Base-by-base conservation (phyloP, 2,329 filamentous ascomycete species). In the Nemania bipapillata region DNA sequence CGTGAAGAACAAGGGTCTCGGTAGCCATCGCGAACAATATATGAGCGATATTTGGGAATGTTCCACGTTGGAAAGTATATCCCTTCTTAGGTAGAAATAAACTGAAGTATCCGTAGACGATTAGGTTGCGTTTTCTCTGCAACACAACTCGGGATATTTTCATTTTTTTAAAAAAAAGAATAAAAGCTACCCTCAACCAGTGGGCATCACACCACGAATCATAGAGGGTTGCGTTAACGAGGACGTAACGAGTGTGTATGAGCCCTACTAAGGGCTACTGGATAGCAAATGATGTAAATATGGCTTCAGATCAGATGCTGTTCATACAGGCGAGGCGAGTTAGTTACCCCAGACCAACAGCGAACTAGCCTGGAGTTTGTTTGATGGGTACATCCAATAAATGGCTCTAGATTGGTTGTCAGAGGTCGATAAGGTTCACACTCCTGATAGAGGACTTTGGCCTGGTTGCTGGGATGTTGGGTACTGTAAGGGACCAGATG, bases 1-100 rank as follows among this genome's bases (percentile, higher is more conserved):
- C 74, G 57, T 75, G 71, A 12, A 75, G 67, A 26, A 74, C 70
- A 55, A 67, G 63, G 17, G 69, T 67, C 60, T 79, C 77, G 65
- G 77, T 72, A 57, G 77, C 70, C 75, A 77, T 77, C 17, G 68
- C 70, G 55, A 63, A 59, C 22, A 24, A 60, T 26, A 42, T 17
- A 54, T 57, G 52, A 60, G 42, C 24, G 40, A 40, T 57, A 53
- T 37, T 53, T 30, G n/a, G 26, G 17, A 42, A 37, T 56, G 26
- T 49, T 32, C 37, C 11, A 22, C 7, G 9, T 57, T 37, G 35
- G 55, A 30, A 35, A 22, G 45, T 47, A 57, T 56, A 7, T 32
- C 32, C 57, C 60, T 47, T 45, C 45, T 49, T 40, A 7, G 20
- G 49, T 50, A 53, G 47, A 59, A 20, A 37, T n/a, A 22, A 22